phyloP scores from a whole-genome alignment of 2,329 filamentous ascomycete species.

The Alternaria novae-zelandiae region DNA sequence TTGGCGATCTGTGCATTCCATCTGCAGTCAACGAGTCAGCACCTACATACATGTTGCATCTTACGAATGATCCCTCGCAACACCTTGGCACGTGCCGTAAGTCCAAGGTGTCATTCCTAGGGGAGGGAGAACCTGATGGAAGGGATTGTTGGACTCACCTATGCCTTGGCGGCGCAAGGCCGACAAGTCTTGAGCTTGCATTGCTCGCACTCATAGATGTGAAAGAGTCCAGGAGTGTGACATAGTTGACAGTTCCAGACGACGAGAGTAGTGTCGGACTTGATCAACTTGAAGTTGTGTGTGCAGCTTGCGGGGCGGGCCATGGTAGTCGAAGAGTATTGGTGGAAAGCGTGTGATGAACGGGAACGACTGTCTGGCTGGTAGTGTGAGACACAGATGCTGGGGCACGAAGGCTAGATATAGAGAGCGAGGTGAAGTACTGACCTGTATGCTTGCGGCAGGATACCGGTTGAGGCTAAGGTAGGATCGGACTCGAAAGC shows the following conservation, averaged over 20 bases:
- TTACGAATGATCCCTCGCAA: conserved; percentile 12
- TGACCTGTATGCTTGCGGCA: conserved; percentile 26
- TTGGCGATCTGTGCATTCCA: conserved; percentile 33
- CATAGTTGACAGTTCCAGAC: conserved; percentile 61
- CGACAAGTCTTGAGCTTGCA: conserved; percentile 60
- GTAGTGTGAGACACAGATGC: conserved; percentile 26
- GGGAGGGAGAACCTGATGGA: background rate
- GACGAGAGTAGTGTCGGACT: conserved; percentile 59
- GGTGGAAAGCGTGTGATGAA: conserved; percentile 5
- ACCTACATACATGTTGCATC: conserved; percentile 22
- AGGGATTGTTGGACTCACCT: conserved; percentile 26
- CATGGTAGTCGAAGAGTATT: conserved; percentile 43
- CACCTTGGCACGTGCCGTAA: conserved; percentile 17
- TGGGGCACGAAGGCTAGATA: conserved; percentile 30
- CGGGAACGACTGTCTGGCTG: conserved; percentile 27
- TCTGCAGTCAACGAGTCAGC: conserved; percentile 34
- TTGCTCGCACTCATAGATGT: conserved; percentile 58
- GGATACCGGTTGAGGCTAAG: conserved; percentile 31
- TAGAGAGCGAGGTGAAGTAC: conserved; percentile 27
- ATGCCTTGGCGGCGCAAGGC: conserved; percentile 55
- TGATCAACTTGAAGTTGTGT: conserved; percentile 59
- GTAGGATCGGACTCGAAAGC: conserved; percentile 35
- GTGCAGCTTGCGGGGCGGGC: conserved; percentile 56
- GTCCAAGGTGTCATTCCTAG: background rate
- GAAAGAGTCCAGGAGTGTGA: conserved; percentile 58